A percentile compares a stretch with the other conserved stretches of the same genome.
Conservation (phyloP, 768 basidiomycete species). For the Saitozyma sp. region DNA sequence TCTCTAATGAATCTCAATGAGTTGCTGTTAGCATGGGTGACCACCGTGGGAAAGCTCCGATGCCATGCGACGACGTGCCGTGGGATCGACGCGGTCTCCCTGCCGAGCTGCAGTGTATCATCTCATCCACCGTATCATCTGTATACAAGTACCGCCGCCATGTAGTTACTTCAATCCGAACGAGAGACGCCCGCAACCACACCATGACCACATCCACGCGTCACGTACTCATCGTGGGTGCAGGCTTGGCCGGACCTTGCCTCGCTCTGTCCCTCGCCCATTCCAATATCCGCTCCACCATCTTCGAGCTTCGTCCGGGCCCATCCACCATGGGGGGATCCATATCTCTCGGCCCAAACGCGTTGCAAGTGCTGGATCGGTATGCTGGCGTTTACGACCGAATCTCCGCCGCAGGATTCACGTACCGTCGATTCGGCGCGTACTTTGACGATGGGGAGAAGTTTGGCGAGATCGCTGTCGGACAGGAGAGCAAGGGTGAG, state of each 20-base stretch:
- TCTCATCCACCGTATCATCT: too few species aligned
- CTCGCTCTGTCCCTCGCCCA: slow-evolving; percentile 27
- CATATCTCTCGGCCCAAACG: slow-evolving; percentile 30
- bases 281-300: slow-evolving; percentile 23
- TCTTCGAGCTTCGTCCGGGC: slow-evolving; percentile 27
- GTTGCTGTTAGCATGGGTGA: too few species aligned
- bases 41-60: too few species aligned
- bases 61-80: too few species aligned
- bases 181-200: too few species aligned
- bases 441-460: slow-evolving; percentile 22
- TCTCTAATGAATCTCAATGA: too few species aligned
- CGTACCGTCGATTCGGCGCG: slow-evolving; percentile 13
- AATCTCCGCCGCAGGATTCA: slow-evolving; percentile 15
- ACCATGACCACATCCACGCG: not conserved
- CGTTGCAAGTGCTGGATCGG: slow-evolving; percentile 27
- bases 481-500: slow-evolving; percentile 2
- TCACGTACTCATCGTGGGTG: slow-evolving; percentile 17
- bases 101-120: too few species aligned
- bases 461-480: slow-evolving; percentile 11
- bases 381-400: slow-evolving; percentile 23
- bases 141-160: too few species aligned
- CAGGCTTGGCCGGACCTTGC: slow-evolving; percentile 20
- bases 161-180: too few species aligned
- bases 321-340: slow-evolving; percentile 20
- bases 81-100: too few species aligned